Conservation (phyloP, 768 basidiomycete genomes). For the Vararia minispora region DNA sequence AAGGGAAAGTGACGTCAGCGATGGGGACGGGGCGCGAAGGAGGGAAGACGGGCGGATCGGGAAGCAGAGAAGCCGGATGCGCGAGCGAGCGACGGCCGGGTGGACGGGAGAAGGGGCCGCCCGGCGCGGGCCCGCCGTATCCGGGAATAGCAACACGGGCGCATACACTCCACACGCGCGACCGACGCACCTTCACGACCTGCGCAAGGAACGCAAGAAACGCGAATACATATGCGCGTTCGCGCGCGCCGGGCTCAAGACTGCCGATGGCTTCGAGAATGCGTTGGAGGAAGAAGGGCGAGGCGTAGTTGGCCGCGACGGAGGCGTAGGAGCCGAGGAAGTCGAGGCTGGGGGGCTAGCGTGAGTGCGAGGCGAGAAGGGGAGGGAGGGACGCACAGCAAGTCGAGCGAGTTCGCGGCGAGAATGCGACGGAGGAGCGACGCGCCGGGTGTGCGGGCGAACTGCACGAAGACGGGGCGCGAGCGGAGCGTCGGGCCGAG, state of each 20-base stretch:
- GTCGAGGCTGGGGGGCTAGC: constrained; percentile 31
- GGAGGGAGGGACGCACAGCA: constrained; percentile 18
- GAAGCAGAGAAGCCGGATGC: too few relatives aligned
- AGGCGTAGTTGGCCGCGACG: constrained; percentile 66
- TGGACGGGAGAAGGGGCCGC: too few relatives aligned
- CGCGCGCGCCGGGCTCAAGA: constrained; percentile 37
- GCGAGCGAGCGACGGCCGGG: too few relatives aligned
- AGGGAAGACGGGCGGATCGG: too few relatives aligned
- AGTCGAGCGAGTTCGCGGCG: constrained; percentile 34
- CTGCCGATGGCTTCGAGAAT: constrained; percentile 51
- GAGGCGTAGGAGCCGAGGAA: constrained; percentile 55
- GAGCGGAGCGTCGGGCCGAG: constrained; percentile 62
- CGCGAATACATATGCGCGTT: constrained; percentile 69
- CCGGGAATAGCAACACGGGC: too few relatives aligned
- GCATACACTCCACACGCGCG: too few relatives aligned
- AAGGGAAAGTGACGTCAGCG: background rate
- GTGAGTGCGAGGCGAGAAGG: background rate
- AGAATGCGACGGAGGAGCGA: constrained; percentile 34
- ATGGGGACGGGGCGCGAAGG: too few relatives aligned
- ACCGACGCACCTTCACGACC: constrained; percentile 34
- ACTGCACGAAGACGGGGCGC: constrained; percentile 47
- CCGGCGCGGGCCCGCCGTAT: too few relatives aligned
- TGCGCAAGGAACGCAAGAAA: constrained; percentile 60
- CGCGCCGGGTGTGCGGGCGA: constrained; percentile 19
- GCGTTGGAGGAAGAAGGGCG: constrained; percentile 78